Evolutionary conservation across 2,329 filamentous ascomycete species (phyloP).

Genomic region (Penicillium brevicompactum): DNA sequence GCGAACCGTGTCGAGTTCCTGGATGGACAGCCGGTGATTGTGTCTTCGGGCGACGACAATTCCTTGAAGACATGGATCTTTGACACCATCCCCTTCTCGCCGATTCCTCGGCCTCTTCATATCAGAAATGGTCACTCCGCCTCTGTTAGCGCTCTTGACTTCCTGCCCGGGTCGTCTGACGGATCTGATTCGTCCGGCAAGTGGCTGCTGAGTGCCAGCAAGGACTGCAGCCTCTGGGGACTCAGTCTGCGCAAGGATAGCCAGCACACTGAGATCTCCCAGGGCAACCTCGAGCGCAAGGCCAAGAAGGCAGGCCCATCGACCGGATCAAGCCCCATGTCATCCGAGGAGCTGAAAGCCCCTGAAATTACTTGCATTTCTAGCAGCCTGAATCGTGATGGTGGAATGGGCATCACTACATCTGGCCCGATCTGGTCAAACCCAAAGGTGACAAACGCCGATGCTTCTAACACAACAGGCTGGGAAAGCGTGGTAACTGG

Average conservation of each 20-base stretch:
- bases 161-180: constrained; percentile 85
- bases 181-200: constrained; percentile 87
- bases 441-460: constrained; percentile 64
- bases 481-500: constrained; percentile 98
- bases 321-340: constrained; percentile 12
- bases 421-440: constrained; percentile 85
- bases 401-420: constrained; percentile 83
- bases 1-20: constrained; percentile 89
- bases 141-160: constrained; percentile 78
- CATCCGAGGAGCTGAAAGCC: constrained; percentile 66
- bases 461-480: constrained; percentile 77
- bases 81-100: constrained; percentile 85
- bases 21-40: constrained; percentile 80
- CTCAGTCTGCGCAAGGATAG: constrained; percentile 94
- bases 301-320: constrained; percentile 67
- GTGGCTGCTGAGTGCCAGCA: constrained; percentile 88
- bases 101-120: constrained; percentile 82
- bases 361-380: constrained; percentile 91
- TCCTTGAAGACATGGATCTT: constrained; percentile 96
- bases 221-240: constrained; percentile 90
- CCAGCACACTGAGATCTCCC: constrained; percentile 89
- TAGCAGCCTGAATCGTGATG: constrained; percentile 89
- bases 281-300: constrained; percentile 84
- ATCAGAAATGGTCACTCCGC: constrained; percentile 85
- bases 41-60: constrained; percentile 91